Conservation (phyloP, 2,329 filamentous ascomycete species). For the Aspergillus brasiliensis region DNA sequence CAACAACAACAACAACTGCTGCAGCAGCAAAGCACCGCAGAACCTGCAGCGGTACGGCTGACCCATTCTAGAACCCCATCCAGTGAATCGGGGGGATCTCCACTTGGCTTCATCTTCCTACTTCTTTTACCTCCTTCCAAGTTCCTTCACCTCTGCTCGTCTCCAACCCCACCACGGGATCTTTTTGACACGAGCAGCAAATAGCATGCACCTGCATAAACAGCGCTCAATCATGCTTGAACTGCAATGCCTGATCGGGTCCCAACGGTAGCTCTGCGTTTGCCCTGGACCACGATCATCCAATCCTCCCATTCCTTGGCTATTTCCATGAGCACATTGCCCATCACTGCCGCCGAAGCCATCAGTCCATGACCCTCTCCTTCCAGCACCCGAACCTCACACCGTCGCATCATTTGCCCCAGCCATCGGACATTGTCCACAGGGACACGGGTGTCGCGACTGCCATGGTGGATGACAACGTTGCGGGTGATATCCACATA, state of each 20-base stretch:
- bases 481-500: constrained; percentile 94
- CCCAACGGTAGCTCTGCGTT: constrained; percentile 36
- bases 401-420: constrained; percentile 87
- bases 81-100: neutral
- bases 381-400: constrained; percentile 86
- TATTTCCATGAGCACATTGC: constrained; percentile 90
- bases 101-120: neutral
- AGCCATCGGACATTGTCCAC: constrained; percentile 96
- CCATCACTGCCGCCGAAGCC: constrained; percentile 93
- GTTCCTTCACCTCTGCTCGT: no score
- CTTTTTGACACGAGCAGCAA: neutral
- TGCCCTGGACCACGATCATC: constrained; percentile 61
- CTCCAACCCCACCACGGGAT: no score
- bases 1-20: neutral
- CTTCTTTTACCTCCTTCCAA: no score
- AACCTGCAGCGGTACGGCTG: constrained; percentile 21
- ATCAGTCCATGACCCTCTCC: constrained; percentile 94
- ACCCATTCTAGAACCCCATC: neutral
- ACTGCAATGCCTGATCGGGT: constrained; percentile 25
- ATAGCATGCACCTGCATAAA: neutral
- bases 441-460: constrained; percentile 84
- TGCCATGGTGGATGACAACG: constrained; percentile 92
- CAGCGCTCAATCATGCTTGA: constrained; percentile 8
- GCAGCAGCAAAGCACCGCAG: constrained; percentile 19
- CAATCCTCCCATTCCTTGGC: constrained; percentile 91